Evolutionary conservation across 2,329 filamentous ascomycete species (phyloP).

Genomic region (Rhinocladiella mackenziei): DNA sequence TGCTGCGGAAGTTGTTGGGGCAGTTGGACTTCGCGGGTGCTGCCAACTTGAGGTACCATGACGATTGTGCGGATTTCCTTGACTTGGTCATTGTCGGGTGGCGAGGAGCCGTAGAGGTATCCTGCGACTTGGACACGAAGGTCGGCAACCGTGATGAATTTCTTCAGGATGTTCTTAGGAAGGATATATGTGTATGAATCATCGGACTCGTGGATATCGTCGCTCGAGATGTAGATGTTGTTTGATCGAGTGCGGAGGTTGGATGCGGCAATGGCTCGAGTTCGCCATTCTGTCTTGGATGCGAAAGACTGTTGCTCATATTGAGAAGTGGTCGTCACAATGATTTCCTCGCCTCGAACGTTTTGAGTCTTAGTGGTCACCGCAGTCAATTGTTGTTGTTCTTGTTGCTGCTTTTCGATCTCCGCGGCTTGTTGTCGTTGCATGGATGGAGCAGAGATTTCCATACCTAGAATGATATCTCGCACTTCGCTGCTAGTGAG

Average conservation of each 20-base stretch:
- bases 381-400: constrained; percentile 92
- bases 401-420: constrained; percentile 97
- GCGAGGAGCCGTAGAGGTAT: constrained; percentile 89
- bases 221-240: constrained; percentile 97
- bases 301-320: constrained; percentile 98
- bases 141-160: constrained; percentile 96
- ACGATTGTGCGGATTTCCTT: constrained; percentile 97
- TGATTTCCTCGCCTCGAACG: constrained; percentile 92
- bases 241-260: constrained; percentile 91
- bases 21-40: constrained; percentile 83
- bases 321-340: constrained; percentile 95
- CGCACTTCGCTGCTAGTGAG: constrained; percentile 95
- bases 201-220: constrained; percentile 80
- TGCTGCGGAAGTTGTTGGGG: constrained; percentile 87
- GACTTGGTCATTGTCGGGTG: constrained; percentile 90
- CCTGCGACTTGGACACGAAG: constrained; percentile 93
- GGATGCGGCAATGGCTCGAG: constrained; percentile 89
- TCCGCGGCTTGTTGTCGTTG: constrained; percentile 97
- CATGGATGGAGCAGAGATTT: constrained; percentile 96
- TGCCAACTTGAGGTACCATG: constrained; percentile 95
- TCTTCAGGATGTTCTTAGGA: constrained; percentile 97
- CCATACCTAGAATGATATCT: constrained; percentile 98
- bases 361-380: constrained; percentile 99
- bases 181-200: constrained; percentile 92
- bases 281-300: constrained; percentile 98